phyloP scores from a whole-genome alignment of 352 stramenopile genomes.

The Phytophthora ramorum region DNA sequence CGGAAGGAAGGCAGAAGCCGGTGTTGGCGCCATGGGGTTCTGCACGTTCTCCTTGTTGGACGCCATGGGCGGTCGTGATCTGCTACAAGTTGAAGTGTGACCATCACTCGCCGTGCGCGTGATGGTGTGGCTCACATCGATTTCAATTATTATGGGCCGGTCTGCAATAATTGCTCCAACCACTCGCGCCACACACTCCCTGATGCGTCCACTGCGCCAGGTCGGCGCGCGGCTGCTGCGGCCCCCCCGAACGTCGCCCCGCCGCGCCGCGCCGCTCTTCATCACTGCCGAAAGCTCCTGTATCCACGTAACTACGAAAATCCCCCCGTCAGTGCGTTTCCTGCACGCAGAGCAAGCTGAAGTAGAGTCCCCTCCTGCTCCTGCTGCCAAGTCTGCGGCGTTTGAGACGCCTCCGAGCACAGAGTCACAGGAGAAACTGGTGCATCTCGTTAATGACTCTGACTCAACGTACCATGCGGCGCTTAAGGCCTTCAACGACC shows the following conservation, averaged over 20 bases:
- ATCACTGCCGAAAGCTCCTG: neutral
- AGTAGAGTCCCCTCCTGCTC: neutral
- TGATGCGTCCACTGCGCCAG: constrained; percentile 24
- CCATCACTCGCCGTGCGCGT: constrained; percentile 8
- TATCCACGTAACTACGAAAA: neutral
- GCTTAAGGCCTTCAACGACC: constrained; percentile 44
- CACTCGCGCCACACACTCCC: neutral
- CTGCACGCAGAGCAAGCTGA: constrained; percentile 16
- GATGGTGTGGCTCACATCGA: too few species aligned
- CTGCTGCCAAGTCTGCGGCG: neutral
- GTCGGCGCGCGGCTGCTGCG: constrained; percentile 18
- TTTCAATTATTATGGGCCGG: neutral
- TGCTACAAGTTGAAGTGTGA: constrained; percentile 35
- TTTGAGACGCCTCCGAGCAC: neutral
- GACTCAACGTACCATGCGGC: constrained; percentile 34
- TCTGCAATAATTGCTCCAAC: too few species aligned
- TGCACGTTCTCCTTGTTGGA: constrained; percentile 17
- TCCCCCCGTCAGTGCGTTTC: constrained; percentile 4
- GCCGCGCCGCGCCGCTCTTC: neutral
- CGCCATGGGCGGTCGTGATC: constrained; percentile 16
- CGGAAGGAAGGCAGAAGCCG: neutral
- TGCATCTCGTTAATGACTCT: constrained; percentile 7
- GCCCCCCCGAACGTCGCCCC: neutral
- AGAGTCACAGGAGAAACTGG: constrained; percentile 1
- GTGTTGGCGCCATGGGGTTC: neutral